Evolutionary conservation across 306 rosid genomes (phyloP).

Genomic region (Potentilla sterilis): DNA sequence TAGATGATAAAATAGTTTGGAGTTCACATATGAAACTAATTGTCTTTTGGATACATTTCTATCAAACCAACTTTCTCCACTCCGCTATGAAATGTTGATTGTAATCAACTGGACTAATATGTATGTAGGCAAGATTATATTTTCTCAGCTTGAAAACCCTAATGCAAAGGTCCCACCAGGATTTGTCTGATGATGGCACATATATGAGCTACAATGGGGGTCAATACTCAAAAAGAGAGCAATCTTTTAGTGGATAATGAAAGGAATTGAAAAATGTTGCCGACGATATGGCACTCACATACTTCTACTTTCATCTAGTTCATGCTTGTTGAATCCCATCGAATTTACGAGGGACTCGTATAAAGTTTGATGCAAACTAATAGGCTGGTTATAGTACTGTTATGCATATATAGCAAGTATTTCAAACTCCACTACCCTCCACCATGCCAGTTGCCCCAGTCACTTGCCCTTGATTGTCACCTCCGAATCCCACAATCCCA

Average conservation of each 20-base stretch:
- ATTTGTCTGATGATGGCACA: conserved; percentile 1
- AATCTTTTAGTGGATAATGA: conserved; percentile 22
- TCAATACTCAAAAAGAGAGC: neutral
- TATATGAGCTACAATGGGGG: conserved; percentile 1
- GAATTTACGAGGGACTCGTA: neutral
- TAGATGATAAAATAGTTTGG: neutral
- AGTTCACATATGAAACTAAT: too few species aligned
- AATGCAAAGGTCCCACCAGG: conserved; percentile 17
- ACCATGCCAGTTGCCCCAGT: neutral
- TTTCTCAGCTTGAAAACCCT: neutral
- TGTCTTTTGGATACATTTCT: neutral
- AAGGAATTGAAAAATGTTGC: conserved; percentile 1
- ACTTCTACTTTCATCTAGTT: neutral
- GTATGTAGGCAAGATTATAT: neutral
- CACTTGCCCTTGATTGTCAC: conserved; percentile 6
- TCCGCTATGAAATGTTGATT: neutral
- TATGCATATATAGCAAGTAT: conserved; percentile 4
- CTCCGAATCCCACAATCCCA: neutral
- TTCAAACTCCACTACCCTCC: conserved; percentile 9
- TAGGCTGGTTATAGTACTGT: neutral
- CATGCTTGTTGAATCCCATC: neutral
- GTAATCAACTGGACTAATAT: neutral
- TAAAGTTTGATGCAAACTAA: neutral
- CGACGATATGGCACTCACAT: neutral
- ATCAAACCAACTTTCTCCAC: neutral